phyloP scores from a whole-genome alignment of 768 basidiomycete genomes.

The Tremella fuciformis region DNA sequence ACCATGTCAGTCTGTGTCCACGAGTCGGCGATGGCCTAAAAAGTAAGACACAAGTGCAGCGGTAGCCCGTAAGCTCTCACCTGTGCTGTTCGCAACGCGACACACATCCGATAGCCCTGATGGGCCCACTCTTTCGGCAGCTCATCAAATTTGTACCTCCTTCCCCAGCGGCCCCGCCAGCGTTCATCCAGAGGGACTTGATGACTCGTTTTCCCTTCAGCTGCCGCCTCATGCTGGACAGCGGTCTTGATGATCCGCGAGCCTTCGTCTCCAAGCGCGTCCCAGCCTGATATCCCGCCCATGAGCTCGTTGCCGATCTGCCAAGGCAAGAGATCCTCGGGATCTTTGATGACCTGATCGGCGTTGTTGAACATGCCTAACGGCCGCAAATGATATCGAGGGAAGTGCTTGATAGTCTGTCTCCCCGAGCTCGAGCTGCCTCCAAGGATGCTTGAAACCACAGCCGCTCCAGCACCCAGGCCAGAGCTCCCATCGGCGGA shows the following conservation, averaged over 20 bases:
- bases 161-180: constrained; percentile 31
- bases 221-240: constrained; percentile 17
- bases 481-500: constrained; percentile 10
- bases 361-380: constrained; percentile 32
- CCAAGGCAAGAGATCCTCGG: constrained; percentile 34
- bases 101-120: constrained; percentile 23
- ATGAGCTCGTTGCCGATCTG: constrained; percentile 34
- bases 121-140: constrained; percentile 30
- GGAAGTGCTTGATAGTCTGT: not conserved
- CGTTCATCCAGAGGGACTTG: constrained; percentile 7
- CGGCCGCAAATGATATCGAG: constrained; percentile 37
- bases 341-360: constrained; percentile 25
- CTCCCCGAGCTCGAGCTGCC: not conserved
- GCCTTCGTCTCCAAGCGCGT: constrained; percentile 24
- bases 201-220: constrained; percentile 13
- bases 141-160: constrained; percentile 23
- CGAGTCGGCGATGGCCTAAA: constrained; percentile 24
- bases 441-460: not conserved
- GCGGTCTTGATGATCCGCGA: constrained; percentile 22
- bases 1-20: constrained; percentile 45
- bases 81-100: constrained; percentile 32
- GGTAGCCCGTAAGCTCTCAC: constrained; percentile 25
- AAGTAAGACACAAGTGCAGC: constrained; percentile 3
- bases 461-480: constrained; percentile 1
- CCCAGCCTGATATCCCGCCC: constrained; percentile 36